Percentiles rank a stretch among this genome's conserved stretches.
phyloP scores from a whole-genome alignment of 2,329 filamentous ascomycete genomes.

The Ophiostoma sp. region DNA sequence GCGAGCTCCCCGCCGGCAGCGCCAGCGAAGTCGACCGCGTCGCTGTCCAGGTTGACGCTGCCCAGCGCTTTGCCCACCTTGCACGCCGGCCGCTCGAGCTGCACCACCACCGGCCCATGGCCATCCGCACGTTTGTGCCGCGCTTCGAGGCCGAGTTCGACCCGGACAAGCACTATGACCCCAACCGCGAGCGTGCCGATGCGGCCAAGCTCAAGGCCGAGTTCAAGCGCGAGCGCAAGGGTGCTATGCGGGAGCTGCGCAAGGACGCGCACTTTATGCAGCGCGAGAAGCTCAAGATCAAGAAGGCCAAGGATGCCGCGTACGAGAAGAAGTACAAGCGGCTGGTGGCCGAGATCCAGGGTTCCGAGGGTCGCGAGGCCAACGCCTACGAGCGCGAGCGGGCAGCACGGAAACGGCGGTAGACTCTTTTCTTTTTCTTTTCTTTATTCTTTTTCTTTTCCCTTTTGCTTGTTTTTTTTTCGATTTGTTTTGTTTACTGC shows the following conservation, averaged over 20 bases:
- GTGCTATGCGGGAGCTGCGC: constrained; percentile 84
- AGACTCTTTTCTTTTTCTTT: constrained; percentile 1
- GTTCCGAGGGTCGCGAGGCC: constrained; percentile 77
- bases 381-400: constrained; percentile 90
- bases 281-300: constrained; percentile 80
- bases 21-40: constrained; percentile 41
- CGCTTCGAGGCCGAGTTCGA: constrained; percentile 97
- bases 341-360: constrained; percentile 90
- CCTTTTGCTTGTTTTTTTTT: not conserved
- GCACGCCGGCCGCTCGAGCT: constrained; percentile 75
- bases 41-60: constrained; percentile 44
- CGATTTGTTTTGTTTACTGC: not conserved
- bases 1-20: constrained; percentile 46
- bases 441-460: not conserved
- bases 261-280: constrained; percentile 95
- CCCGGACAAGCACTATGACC: constrained; percentile 94
- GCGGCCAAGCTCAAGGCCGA: constrained; percentile 78
- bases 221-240: constrained; percentile 93
- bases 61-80: constrained; percentile 57
- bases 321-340: constrained; percentile 97
- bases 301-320: constrained; percentile 86
- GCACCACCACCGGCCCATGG: constrained; percentile 80
- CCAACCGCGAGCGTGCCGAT: constrained; percentile 83
- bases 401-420: constrained; percentile 61
- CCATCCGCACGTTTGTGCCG: constrained; percentile 82